Conservation (phyloP, 352 stramenopile genomes). For the Globisporangium okanoganense region DNA sequence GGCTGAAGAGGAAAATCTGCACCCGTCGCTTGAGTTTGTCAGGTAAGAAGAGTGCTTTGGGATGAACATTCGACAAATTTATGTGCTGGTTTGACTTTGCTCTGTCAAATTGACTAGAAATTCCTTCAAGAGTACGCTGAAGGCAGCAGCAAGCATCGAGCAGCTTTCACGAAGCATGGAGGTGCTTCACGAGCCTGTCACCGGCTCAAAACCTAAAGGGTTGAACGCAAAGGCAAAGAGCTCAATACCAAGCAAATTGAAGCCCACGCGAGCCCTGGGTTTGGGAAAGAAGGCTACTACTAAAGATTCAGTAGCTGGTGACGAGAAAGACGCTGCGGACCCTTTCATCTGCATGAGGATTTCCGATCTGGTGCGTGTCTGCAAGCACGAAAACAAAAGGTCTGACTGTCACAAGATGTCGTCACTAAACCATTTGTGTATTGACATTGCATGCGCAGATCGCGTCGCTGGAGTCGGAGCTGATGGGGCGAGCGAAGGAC, state of each 20-base stretch:
- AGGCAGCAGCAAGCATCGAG: conserved; percentile 3
- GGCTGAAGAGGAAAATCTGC: background rate
- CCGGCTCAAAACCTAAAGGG: background rate
- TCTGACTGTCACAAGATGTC: no score
- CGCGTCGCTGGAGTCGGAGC: conserved; percentile 26
- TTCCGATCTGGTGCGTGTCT: conserved; percentile 23
- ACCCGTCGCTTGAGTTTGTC: conserved; percentile 26
- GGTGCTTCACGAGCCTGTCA: background rate
- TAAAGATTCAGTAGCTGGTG: background rate
- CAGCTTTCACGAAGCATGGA: conserved; percentile 4
- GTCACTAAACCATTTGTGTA: background rate
- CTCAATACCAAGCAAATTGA: conserved; percentile 1
- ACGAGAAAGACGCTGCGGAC: conserved; percentile 12
- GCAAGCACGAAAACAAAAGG: no score
- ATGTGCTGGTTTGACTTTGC: background rate
- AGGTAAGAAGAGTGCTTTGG: conserved; percentile 13
- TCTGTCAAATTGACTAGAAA: conserved; percentile 17
- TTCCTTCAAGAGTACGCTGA: conserved; percentile 30
- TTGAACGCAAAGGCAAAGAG: background rate
- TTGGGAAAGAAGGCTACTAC: conserved; percentile 1
- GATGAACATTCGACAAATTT: background rate
- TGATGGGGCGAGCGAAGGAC: conserved; percentile 30
- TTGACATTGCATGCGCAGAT: conserved; percentile 19
- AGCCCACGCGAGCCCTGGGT: background rate
- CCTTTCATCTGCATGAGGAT: conserved; percentile 33